These are phyloP conservation scores for Solanum corneliomulleri DNA, from an alignment of 257 asterid genomes.

Conservation along the genomic window DNA sequence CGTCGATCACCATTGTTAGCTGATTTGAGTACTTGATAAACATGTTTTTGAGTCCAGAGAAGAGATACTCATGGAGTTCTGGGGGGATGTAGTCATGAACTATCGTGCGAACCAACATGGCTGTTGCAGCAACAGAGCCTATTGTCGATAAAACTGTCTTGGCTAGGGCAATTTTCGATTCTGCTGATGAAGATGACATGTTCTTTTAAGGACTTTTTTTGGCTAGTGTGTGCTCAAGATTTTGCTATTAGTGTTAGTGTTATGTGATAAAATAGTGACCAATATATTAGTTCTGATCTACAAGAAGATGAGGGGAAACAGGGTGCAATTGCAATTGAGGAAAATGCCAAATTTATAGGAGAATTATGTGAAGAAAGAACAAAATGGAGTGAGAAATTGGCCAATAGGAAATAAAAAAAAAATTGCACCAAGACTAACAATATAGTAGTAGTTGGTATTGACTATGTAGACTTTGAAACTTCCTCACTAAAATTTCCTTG, in stretches of 20 bases:
- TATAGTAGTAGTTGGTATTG: background rate
- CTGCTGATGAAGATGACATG: constrained; percentile 15
- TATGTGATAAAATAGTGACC: background rate
- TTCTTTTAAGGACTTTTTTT: background rate
- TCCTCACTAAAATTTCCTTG: background rate
- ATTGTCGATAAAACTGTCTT: background rate
- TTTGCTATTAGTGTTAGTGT: background rate
- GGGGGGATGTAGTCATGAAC: background rate
- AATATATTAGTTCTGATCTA: background rate
- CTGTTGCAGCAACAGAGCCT: constrained; percentile 16
- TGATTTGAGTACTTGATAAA: background rate
- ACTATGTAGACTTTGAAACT: background rate
- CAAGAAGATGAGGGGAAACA: background rate
- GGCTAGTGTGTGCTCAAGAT: background rate
- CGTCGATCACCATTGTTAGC: constrained; percentile 1
- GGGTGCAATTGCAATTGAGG: background rate
- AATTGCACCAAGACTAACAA: background rate
- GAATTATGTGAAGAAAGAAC: background rate
- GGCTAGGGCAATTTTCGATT: background rate
- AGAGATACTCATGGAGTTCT: background rate
- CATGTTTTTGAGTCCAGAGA: background rate
- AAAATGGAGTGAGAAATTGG: background rate
- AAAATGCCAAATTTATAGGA: background rate
- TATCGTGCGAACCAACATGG: background rate
- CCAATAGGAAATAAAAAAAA: background rate